A percentile compares a stretch with the other conserved stretches of the same genome.
Conservation (phyloP, 208 protist genomes). For the Leishmania arabica region DNA sequence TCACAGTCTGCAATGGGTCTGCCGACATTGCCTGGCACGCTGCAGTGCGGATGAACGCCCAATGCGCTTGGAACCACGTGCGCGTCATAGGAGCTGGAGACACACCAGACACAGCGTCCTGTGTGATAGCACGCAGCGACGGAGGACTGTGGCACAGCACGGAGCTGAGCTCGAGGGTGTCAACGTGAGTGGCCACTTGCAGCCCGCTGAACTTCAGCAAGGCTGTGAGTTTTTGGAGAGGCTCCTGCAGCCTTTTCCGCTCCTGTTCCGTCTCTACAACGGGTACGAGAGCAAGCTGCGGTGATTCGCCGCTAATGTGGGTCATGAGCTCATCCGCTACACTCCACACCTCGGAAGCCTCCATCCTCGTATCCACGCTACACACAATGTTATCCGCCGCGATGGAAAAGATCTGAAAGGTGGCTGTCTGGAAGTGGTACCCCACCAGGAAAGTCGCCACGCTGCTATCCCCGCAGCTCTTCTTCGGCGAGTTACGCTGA, state of each 20-base stretch:
- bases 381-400: conserved; percentile 36
- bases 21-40: conserved; percentile 46
- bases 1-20: conserved; percentile 64
- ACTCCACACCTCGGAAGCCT: conserved; percentile 23
- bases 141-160: conserved; percentile 35
- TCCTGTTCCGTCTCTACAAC: conserved; percentile 56
- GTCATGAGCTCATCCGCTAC: conserved; percentile 71
- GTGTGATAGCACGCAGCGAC: conserved; percentile 29
- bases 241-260: conserved; percentile 31
- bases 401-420: conserved; percentile 55
- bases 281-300: conserved; percentile 59
- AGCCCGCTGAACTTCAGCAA: conserved; percentile 54
- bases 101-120: conserved; percentile 12
- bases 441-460: conserved; percentile 51
- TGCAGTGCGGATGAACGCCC: conserved; percentile 66
- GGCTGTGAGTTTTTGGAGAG: conserved; percentile 29
- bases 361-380: conserved; percentile 7
- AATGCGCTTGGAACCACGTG: conserved; percentile 58
- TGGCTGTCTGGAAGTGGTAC: conserved; percentile 31
- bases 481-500: conserved; percentile 23
- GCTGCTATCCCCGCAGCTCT: conserved; percentile 11
- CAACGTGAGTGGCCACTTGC: conserved; percentile 60
- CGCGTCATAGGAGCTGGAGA: conserved; percentile 30
- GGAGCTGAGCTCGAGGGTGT: conserved; percentile 54
- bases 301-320: conserved; percentile 32